Percentiles rank a stretch among this genome's conserved stretches.
Evolutionary conservation across 177 flowering plant species (phyloP).

Genomic region (Tripterygium wilfordii): DNA sequence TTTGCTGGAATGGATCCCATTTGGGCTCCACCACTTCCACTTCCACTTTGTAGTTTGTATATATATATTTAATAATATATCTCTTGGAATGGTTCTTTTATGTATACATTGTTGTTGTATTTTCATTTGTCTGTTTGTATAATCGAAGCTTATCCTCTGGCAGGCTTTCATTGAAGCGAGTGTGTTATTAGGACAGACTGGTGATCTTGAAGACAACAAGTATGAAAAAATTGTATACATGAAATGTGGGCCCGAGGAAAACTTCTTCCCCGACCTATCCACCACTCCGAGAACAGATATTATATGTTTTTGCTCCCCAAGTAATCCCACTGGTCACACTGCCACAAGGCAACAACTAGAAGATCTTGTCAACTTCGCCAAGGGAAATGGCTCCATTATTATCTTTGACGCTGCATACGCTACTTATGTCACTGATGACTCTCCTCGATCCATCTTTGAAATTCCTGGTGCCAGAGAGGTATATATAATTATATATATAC

Average conservation of each 20-base stretch:
- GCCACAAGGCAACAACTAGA: constrained; percentile 58
- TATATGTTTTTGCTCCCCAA: constrained; percentile 86
- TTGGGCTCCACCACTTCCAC: too few species aligned
- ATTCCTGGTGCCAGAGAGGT: constrained; percentile 90
- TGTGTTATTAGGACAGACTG: constrained; percentile 71
- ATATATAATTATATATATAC: too few species aligned
- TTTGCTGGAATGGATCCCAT: too few species aligned
- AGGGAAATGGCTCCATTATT: constrained; percentile 67
- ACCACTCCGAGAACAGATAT: constrained; percentile 45
- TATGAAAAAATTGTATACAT: constrained; percentile 67
- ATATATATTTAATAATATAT: too few species aligned
- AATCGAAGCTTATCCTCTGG: too few species aligned
- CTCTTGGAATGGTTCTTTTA: too few species aligned
- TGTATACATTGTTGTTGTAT: too few species aligned
- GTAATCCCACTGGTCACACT: constrained; percentile 83
- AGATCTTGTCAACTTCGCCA: constrained; percentile 69
- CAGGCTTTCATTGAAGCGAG: constrained; percentile 86
- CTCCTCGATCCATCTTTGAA: constrained; percentile 74
- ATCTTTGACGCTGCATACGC: constrained; percentile 75
- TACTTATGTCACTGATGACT: constrained; percentile 54
- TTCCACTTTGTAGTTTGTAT: too few species aligned
- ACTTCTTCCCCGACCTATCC: constrained; percentile 67
- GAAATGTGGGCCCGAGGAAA: constrained; percentile 54
- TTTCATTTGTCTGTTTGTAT: too few species aligned
- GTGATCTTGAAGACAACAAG: constrained; percentile 35